phyloP scores from a whole-genome alignment of 2,329 filamentous ascomycete species.

The Lasiodiplodia theobromae region DNA sequence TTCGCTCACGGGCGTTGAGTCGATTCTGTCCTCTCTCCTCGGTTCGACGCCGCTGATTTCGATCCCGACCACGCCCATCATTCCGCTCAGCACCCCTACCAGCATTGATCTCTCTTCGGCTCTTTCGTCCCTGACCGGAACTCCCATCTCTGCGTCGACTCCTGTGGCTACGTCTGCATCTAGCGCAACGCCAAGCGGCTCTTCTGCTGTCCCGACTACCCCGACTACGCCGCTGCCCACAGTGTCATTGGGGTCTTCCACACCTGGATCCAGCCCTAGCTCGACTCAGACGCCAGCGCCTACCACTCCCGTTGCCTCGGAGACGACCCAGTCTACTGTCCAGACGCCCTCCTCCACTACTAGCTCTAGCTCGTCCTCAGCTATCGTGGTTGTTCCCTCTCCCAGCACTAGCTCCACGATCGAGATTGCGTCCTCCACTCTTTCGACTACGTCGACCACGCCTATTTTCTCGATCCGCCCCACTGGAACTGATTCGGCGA shows the following conservation, averaged over 20 bases:
- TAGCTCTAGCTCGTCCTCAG: slow-evolving; percentile 23
- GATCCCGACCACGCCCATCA: slow-evolving; percentile 28
- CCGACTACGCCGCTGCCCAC: slow-evolving; percentile 18
- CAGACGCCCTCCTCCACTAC: slow-evolving; percentile 15
- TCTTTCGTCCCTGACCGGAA: slow-evolving; percentile 15
- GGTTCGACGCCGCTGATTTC: slow-evolving; percentile 22
- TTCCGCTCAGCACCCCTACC: slow-evolving; percentile 25
- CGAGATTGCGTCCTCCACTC: slow-evolving; percentile 31
- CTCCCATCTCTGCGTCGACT: slow-evolving; percentile 16
- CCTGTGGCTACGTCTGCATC: slow-evolving; percentile 11
- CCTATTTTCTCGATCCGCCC: slow-evolving; percentile 52
- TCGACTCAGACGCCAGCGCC: not conserved
- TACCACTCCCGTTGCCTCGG: slow-evolving; percentile 4
- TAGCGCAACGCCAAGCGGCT: slow-evolving; percentile 1
- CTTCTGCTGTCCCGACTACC: slow-evolving; percentile 17
- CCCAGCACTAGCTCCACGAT: slow-evolving; percentile 3
- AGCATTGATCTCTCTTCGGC: slow-evolving; percentile 25
- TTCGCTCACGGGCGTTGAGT: slow-evolving; percentile 2
- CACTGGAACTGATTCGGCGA: slow-evolving; percentile 56
- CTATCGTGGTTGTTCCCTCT: slow-evolving; percentile 5
- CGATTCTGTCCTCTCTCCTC: slow-evolving; percentile 27
- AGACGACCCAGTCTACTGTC: slow-evolving; percentile 12
- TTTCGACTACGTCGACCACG: slow-evolving; percentile 39
- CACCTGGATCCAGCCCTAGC: slow-evolving; percentile 3
- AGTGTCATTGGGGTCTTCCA: not conserved